Percentiles rank a stretch among this genome's conserved stretches.
These are phyloP conservation scores for Penicillium sp. DNA, from an alignment of 2,329 filamentous ascomycete species.

Conservation along the genomic window DNA sequence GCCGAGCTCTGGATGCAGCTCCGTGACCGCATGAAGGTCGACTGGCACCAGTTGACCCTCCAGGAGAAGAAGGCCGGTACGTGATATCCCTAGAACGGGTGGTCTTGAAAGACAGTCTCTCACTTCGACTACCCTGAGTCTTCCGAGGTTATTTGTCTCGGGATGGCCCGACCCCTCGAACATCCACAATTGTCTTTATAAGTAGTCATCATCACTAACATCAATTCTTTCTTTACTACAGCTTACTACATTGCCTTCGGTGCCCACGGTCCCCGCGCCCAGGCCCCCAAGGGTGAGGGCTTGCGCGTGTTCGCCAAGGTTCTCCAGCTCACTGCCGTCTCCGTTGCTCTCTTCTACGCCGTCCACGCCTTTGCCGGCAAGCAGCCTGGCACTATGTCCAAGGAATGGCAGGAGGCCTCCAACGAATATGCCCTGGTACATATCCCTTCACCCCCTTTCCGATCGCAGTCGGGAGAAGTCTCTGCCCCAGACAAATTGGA, in stretches of 20 bases:
- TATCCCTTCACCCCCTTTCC: conserved; percentile 16
- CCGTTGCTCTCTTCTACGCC: conserved; percentile 68
- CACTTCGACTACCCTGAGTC: conserved; percentile 15
- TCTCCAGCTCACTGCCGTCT: conserved; percentile 63
- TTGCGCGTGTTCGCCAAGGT: conserved; percentile 76
- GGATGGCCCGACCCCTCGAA: background rate
- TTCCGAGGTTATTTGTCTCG: conserved; percentile 19
- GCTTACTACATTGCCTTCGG: conserved; percentile 99
- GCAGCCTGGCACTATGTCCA: conserved; percentile 82
- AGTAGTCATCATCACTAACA: conserved; percentile 25
- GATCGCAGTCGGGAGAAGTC: background rate
- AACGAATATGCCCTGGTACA: conserved; percentile 93
- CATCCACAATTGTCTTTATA: background rate
- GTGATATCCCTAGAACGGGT: conserved; percentile 44
- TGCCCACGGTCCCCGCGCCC: conserved; percentile 86
- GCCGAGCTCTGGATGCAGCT: conserved; percentile 98
- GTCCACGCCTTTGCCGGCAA: conserved; percentile 72
- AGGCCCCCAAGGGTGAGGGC: conserved; percentile 78
- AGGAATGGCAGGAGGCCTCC: conserved; percentile 92
- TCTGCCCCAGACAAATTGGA: conserved; percentile 10
- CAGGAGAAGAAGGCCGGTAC: conserved; percentile 99
- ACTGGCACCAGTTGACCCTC: conserved; percentile 91
- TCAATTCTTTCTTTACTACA: conserved; percentile 44
- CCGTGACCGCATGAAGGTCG: conserved; percentile 97
- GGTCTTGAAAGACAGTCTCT: background rate